Percentiles rank a stretch among this genome's conserved stretches.
These are phyloP conservation scores for Aspergillus awamori DNA, from an alignment of 2,329 filamentous ascomycete species.

Conservation along the genomic window DNA sequence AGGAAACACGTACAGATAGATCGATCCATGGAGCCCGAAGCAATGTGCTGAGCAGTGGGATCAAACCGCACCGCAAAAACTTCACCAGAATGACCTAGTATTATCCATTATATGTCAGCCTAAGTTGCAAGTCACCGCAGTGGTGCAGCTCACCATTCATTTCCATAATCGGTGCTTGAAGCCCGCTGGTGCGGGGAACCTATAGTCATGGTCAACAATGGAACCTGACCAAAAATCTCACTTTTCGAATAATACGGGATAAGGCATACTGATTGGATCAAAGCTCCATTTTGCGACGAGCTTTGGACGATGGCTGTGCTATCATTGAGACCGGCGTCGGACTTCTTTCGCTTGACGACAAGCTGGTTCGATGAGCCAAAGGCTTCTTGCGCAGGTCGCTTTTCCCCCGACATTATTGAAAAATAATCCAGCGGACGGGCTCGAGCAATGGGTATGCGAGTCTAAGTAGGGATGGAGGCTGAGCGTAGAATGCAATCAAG, in stretches of 20 bases:
- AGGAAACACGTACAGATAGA: slow-evolving; percentile 69
- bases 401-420: slow-evolving; percentile 78
- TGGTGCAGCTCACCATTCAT: slow-evolving; percentile 63
- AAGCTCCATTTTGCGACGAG: slow-evolving; percentile 60
- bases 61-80: slow-evolving; percentile 91
- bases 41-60: slow-evolving; percentile 82
- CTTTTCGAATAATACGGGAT: not conserved
- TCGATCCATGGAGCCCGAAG: slow-evolving; percentile 93
- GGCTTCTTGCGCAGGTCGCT: slow-evolving; percentile 83
- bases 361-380: slow-evolving; percentile 74
- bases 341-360: slow-evolving; percentile 87
- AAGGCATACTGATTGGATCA: slow-evolving; percentile 65
- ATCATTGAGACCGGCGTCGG: slow-evolving; percentile 60
- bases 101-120: slow-evolving; percentile 11
- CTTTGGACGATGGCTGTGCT: slow-evolving; percentile 60
- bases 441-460: not conserved
- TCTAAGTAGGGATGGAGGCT: not conserved
- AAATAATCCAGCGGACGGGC: not conserved
- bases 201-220: slow-evolving; percentile 44
- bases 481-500: slow-evolving; percentile 1
- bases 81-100: slow-evolving; percentile 70
- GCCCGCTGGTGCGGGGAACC: slow-evolving; percentile 76
- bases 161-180: slow-evolving; percentile 94
- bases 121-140: not conserved
- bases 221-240: not conserved